Percentiles rank a stretch among this genome's conserved stretches.
Conservation (phyloP, 2,329 filamentous ascomycete genomes). For the Metarhizium robertsii region DNA sequence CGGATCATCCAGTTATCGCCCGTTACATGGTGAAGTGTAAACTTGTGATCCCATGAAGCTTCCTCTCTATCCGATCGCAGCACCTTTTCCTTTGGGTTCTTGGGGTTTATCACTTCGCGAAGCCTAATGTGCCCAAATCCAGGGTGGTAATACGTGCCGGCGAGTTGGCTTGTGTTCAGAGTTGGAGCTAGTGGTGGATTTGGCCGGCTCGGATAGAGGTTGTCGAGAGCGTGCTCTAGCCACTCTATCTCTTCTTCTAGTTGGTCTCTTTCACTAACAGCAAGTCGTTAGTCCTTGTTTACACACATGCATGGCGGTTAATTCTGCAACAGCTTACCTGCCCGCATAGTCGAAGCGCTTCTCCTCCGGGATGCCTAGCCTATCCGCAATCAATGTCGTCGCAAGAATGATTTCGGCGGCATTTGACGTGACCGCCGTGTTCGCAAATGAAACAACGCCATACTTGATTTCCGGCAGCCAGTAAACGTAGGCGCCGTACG, state of each 20-base stretch:
- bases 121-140: conserved; percentile 24
- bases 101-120: conserved; percentile 6
- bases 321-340: not conserved
- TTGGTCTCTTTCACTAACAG: conserved; percentile 1
- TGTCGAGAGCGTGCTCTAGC: conserved; percentile 22
- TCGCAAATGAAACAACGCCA: conserved; percentile 23
- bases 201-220: conserved; percentile 27
- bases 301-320: too few relatives aligned
- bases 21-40: conserved; percentile 16
- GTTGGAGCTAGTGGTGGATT: conserved; percentile 24
- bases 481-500: conserved; percentile 18
- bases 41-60: conserved; percentile 10
- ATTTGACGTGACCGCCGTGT: conserved; percentile 33
- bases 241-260: conserved; percentile 6
- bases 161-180: conserved; percentile 21
- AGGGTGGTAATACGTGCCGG: conserved; percentile 34
- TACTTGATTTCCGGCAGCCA: conserved; percentile 22
- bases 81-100: conserved; percentile 5
- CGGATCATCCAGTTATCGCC: conserved; percentile 17
- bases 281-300: not conserved
- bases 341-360: conserved; percentile 11
- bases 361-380: conserved; percentile 11
- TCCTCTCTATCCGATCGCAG: conserved; percentile 14
- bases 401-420: conserved; percentile 14
- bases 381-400: conserved; percentile 20